phyloP scores from a whole-genome alignment of 106 monocot species.

The Phalaenopsis equestris region DNA sequence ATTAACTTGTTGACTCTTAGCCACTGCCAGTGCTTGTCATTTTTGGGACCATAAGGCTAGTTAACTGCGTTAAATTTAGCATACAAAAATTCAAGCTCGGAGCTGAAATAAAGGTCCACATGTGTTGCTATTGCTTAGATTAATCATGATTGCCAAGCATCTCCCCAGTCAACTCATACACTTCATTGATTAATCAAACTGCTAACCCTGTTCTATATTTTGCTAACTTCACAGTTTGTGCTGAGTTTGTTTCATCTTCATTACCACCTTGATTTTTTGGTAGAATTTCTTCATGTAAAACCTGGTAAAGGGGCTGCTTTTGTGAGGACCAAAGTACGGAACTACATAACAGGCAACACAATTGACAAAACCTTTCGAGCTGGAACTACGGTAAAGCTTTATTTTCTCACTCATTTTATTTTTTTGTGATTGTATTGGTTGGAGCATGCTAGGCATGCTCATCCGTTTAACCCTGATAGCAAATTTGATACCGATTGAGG shows the following conservation, averaged over 20 bases:
- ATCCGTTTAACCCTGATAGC: background rate
- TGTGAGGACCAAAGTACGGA: conserved; percentile 89
- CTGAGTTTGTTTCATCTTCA: background rate
- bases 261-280: background rate
- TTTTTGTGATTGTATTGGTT: background rate
- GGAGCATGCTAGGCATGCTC: background rate
- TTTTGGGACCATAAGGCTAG: no score
- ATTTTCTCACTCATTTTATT: background rate
- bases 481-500: background rate
- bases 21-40: no score
- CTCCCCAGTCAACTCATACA: background rate
- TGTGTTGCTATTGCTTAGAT: background rate
- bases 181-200: background rate
- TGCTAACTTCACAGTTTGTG: background rate
- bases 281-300: conserved; percentile 97
- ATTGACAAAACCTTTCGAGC: conserved; percentile 97
- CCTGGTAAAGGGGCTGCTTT: conserved; percentile 97
- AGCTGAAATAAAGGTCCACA: no score
- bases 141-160: background rate
- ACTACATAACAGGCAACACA: conserved; percentile 83
- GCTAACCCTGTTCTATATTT: background rate
- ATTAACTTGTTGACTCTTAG: no score
- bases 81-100: no score
- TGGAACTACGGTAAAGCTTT: conserved; percentile 76
- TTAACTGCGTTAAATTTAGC: no score